Conservation (phyloP, 2,329 filamentous ascomycete genomes). For the Xylariaceae sp. region DNA sequence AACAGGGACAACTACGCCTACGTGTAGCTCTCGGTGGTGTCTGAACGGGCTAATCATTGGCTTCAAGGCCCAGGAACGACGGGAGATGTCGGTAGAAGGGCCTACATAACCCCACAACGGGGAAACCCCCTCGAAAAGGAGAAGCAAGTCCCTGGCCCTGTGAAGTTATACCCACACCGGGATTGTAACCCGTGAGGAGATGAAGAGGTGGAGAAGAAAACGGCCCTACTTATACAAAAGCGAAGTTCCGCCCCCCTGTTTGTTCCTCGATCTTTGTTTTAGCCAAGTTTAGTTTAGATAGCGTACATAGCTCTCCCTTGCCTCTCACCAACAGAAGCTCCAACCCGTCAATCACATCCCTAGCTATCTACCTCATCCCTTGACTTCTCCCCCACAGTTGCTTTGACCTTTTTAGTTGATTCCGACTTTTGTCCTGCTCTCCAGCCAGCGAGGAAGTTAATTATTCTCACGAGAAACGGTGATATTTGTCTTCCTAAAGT, state of each 20-base stretch:
- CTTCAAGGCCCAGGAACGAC: constrained; percentile 19
- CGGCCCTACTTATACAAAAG: constrained; percentile 22
- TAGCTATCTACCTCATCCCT: constrained; percentile 8
- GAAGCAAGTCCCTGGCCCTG: constrained; percentile 18
- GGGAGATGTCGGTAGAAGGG: constrained; percentile 26
- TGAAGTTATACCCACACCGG: constrained; percentile 21
- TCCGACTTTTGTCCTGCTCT: constrained; percentile 17
- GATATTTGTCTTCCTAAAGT: constrained; percentile 15
- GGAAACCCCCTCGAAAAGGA: constrained; percentile 19
- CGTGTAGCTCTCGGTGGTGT: constrained; percentile 14
- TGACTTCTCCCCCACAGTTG: constrained; percentile 17
- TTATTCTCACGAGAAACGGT: constrained; percentile 17
- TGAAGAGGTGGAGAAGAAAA: constrained; percentile 17
- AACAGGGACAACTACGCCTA: constrained; percentile 14
- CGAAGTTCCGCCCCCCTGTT: constrained; percentile 22
- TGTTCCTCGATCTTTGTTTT: constrained; percentile 20
- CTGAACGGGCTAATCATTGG: constrained; percentile 21
- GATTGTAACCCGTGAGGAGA: constrained; percentile 17
- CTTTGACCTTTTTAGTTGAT: constrained; percentile 14
- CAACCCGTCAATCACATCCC: constrained; percentile 8
- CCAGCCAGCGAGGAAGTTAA: constrained; percentile 14
- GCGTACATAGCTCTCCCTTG: constrained; percentile 15
- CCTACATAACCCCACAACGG: constrained; percentile 22
- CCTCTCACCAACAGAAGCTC: constrained; percentile 13
- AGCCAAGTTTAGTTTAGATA: constrained; percentile 22